Base-by-base conservation (phyloP, 805 yeast genomes). In the Barnettozyma siamensis region DNA sequence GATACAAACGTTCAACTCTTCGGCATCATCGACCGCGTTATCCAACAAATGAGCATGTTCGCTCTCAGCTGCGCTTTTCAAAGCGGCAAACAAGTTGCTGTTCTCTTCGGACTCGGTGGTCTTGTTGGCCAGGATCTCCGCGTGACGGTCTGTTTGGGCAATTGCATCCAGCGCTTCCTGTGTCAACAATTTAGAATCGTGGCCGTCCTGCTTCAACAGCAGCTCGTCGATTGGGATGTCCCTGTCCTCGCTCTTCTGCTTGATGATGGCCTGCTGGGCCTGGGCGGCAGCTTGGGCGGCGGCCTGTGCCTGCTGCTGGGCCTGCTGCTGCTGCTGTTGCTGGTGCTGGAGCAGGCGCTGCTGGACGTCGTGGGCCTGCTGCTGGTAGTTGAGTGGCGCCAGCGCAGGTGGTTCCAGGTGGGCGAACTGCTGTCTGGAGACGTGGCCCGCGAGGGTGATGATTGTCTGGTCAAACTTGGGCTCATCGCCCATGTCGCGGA, bases 181-280 rank as follows among this genome's bases (percentile, higher is more conserved):
- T 13, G 44, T 31, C 16, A 44, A 29, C 7, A 36, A 31, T 15
- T 35, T 37, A 8, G 41, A 33, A 13, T 38, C 41, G 7, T 42
- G 37, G 24, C 37, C 44, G 28, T 42, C 44, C 33, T 47, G 45
- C 27, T 45, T 47, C 35, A 47, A 31, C 33, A 47, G 16, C 31
- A 43, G 23, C 17, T 47, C 50, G 34, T 47, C 50, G 16, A 47
- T 47, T 13, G 50, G 50, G 13, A 47, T 45, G 1, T 47, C 50
- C 16, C 42, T 34, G 19, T 44, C 50, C 13, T 46, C 48, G 15
- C 33, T 23, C 27, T 42, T 44, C 13, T 35, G 41, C n/a, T 37
- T 37, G 15, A 35, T 23, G n/a, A 28, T 32, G 4, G 42, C 46
- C 6, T 39, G 43, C 26, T 40, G 40, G 3, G 45, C 44, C 20